phyloP scores from a whole-genome alignment of 1,284 basidiomycete species.

The Chiua sp. region DNA sequence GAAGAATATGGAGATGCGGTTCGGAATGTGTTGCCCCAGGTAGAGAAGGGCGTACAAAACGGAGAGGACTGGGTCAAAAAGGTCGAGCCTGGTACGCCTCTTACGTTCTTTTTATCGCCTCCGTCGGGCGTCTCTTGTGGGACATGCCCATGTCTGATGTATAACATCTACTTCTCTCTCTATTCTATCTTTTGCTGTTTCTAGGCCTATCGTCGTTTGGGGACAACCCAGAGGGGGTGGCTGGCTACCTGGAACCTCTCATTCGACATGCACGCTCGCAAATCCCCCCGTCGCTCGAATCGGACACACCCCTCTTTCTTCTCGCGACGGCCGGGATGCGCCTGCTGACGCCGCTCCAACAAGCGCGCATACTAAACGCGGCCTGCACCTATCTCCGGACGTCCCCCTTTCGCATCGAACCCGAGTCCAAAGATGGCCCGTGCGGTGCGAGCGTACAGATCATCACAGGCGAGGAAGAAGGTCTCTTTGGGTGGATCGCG shows the following conservation, averaged over 20 bases:
- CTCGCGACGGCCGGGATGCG: slow-evolving; percentile 99
- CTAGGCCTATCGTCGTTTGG: slow-evolving; percentile 90
- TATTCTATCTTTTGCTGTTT: background rate
- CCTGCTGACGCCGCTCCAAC: slow-evolving; percentile 72
- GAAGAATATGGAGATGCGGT: slow-evolving; percentile 51
- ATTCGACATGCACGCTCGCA: slow-evolving; percentile 83
- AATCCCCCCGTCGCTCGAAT: slow-evolving; percentile 85
- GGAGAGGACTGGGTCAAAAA: slow-evolving; percentile 90
- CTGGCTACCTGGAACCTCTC: slow-evolving; percentile 81
- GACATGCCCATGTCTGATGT: background rate
- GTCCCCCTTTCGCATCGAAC: slow-evolving; percentile 79
- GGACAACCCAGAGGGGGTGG: slow-evolving; percentile 70
- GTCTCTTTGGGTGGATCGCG: slow-evolving; percentile 98
- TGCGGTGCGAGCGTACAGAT: slow-evolving; percentile 93
- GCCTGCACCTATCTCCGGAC: slow-evolving; percentile 80
- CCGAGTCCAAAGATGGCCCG: slow-evolving; percentile 65
- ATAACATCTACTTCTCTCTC: background rate
- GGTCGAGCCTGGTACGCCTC: slow-evolving; percentile 86
- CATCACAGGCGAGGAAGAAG: slow-evolving; percentile 98
- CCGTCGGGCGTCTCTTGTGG: background rate
- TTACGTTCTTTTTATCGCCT: background rate
- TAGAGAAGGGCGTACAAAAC: slow-evolving; percentile 89
- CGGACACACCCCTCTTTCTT: slow-evolving; percentile 90
- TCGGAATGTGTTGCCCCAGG: slow-evolving; percentile 69
- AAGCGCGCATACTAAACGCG: slow-evolving; percentile 73